Evolutionary conservation across 768 basidiomycete genomes (phyloP).

Genomic region (Lactarius pseudohatsudake): DNA sequence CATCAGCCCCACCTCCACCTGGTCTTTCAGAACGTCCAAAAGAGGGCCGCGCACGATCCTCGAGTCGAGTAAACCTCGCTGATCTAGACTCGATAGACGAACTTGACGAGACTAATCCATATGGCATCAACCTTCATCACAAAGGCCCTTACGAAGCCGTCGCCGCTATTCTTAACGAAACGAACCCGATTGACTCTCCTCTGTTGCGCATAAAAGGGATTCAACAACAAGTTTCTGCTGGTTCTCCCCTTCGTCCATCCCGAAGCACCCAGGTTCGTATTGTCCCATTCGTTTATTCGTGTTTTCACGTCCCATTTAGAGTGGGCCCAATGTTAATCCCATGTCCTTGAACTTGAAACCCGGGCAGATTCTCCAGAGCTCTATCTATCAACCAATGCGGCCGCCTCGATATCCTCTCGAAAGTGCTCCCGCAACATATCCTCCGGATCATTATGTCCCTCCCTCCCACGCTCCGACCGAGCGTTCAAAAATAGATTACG

Average conservation of each 20-base stretch:
- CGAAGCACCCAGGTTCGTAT: constrained; percentile 14
- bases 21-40: constrained; percentile 23
- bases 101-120: constrained; percentile 72
- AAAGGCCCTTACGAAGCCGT: constrained; percentile 74
- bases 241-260: constrained; percentile 7
- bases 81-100: constrained; percentile 73
- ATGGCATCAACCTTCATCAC: constrained; percentile 64
- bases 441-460: constrained; percentile 13
- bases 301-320: constrained; percentile 14
- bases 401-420: constrained; percentile 22
- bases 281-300: background rate
- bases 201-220: constrained; percentile 13
- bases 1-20: constrained; percentile 16
- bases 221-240: constrained; percentile 19
- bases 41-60: constrained; percentile 33
- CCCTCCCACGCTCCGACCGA: background rate
- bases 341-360: constrained; percentile 35
- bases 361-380: constrained; percentile 36
- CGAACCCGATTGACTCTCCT: constrained; percentile 22
- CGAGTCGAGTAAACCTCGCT: constrained; percentile 32
- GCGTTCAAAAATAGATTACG: background rate
- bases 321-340: constrained; percentile 24
- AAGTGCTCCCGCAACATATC: constrained; percentile 17
- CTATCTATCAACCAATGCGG: constrained; percentile 25
- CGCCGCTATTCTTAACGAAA: constrained; percentile 28